Base-by-base conservation (phyloP, 176 grass and related monocot genomes). In the Aegilops tauschii region DNA sequence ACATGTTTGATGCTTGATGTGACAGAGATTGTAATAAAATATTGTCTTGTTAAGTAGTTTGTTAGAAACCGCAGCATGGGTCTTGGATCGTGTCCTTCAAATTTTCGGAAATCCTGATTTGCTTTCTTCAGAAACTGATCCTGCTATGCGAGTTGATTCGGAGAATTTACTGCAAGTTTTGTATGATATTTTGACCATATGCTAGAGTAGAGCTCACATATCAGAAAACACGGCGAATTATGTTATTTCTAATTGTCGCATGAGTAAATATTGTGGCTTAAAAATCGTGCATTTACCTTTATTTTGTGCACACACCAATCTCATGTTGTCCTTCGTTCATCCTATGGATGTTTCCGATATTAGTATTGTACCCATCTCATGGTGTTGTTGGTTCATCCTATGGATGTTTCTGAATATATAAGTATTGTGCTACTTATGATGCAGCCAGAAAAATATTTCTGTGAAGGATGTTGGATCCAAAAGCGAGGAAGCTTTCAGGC, bases 401-500 rank as follows among this genome's bases (percentile, higher is more conserved):
- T n/a, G 9, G 69, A 44, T 42, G 69, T 73, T 73, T 40, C 35
- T 42, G 69, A 73, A 71, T 40, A 71, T 73, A 44, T 73, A 72
- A 42, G 20, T 39, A 40, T 37, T 72, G 36, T 25, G 12, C 35
- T n/a, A 23, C 35, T 37, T 71, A 39, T 39, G 18, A 71, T 71
- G 68, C 68, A 40, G 20, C 20, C 69, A 42, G 21, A 42, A 21
- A 42, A 72, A 72, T 20, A 71, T 71, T 71, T 73, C 42, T 73
- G 69, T 73, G 37, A 73, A 73, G 37, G 20, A 44, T 73, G 69
- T 73, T 42, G 69, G 69, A 73, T 73, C 20, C 36, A 73, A 44
- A 42, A 42, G 69, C n/a, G 69, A n/a, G 11, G 36, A 44, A 72
- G 69, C 9, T 73, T 73, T 73, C 21, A 25, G 36, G 35, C 35